Conservation (phyloP, 1,284 basidiomycete species). For the Sporisorium sorghi region DNA sequence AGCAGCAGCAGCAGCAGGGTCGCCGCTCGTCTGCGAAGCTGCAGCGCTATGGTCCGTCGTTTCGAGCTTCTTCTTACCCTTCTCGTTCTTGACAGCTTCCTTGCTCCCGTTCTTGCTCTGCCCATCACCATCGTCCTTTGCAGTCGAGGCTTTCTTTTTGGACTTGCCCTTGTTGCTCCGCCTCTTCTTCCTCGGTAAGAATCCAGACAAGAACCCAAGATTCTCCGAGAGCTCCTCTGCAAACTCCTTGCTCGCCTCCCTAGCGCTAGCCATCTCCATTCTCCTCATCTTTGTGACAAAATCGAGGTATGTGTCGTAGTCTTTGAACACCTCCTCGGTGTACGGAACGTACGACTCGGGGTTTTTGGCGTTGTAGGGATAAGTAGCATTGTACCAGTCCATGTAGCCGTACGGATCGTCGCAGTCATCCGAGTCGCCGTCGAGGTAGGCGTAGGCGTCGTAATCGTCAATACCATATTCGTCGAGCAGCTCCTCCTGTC, state of each 20-base stretch:
- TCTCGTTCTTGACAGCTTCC: background rate
- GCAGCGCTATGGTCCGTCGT: background rate
- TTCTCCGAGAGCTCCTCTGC: no score
- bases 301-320: background rate
- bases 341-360: slow-evolving; percentile 5
- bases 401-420: background rate
- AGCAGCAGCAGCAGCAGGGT: background rate
- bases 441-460: background rate
- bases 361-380: background rate
- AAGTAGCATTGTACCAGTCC: slow-evolving; percentile 1
- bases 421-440: background rate
- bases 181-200: background rate
- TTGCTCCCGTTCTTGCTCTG: background rate
- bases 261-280: background rate
- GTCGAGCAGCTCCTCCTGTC: background rate
- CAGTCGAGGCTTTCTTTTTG: background rate
- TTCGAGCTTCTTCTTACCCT: slow-evolving; percentile 5
- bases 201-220: background rate
- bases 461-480: background rate
- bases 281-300: background rate
- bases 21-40: background rate
- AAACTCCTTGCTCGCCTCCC: background rate
- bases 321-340: background rate
- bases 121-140: background rate
- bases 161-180: background rate